Evolutionary conservation across 2,329 filamentous ascomycete genomes (phyloP).

Genomic region (Colletotrichum liriopes): DNA sequence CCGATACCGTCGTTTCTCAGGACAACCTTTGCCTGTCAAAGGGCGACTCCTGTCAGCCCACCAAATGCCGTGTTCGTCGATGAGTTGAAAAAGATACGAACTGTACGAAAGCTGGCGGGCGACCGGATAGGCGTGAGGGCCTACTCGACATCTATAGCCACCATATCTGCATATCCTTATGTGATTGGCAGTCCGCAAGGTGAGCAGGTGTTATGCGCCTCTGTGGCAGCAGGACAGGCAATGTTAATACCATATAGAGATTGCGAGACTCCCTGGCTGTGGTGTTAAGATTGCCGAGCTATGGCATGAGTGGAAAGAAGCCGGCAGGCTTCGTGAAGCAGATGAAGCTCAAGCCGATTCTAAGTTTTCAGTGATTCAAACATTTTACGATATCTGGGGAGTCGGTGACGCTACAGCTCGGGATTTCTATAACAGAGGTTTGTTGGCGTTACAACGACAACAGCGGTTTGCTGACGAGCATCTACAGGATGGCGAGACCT

Average conservation of each 20-base stretch:
- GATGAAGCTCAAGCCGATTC: constrained; percentile 75
- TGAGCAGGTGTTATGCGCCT: constrained; percentile 47
- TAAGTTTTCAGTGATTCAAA: constrained; percentile 74
- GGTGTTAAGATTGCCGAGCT: constrained; percentile 84
- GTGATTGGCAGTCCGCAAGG: constrained; percentile 58
- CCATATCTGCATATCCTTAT: constrained; percentile 85
- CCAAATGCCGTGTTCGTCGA: constrained; percentile 84
- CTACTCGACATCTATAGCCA: constrained; percentile 89
- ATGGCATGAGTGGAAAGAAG: constrained; percentile 80
- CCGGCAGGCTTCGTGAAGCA: constrained; percentile 75
- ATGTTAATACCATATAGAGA: constrained; percentile 54
- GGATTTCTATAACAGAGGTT: constrained; percentile 81
- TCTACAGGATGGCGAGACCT: constrained; percentile 81
- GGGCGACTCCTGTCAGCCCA: constrained; percentile 77
- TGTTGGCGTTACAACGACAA: constrained; percentile 7
- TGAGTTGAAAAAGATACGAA: constrained; percentile 81
- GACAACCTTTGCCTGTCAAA: constrained; percentile 83
- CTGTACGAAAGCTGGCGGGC: constrained; percentile 77
- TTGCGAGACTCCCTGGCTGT: constrained; percentile 80
- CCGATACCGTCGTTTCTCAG: constrained; percentile 68
- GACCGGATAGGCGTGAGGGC: constrained; percentile 88
- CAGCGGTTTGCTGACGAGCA: not conserved
- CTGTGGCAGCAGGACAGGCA: not conserved
- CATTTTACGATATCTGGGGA: constrained; percentile 93
- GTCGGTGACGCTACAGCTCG: constrained; percentile 86